Base-by-base conservation (phyloP, 495 filamentous ascomycete species). In the Cryomyces minteri region DNA sequence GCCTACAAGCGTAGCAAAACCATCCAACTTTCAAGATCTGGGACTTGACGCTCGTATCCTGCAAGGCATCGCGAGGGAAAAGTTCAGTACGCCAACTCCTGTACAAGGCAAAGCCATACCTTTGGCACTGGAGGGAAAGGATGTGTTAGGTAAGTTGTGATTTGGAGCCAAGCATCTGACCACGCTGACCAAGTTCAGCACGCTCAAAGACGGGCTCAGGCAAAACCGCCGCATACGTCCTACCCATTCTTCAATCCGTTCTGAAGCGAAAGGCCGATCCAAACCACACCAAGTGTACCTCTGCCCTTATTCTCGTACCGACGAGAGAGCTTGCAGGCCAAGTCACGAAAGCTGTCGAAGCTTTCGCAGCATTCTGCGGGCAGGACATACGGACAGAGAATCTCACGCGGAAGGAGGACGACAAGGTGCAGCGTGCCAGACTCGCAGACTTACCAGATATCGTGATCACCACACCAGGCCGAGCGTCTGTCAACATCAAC, bases 141-240 rank as follows among this genome's bases (percentile, higher is more conserved):
- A 95, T 70, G 79, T 98, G 46, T 63, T 96, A 39, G 84, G 76
- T 75, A 61, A 9, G 8, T 8, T 4, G 2, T 41, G 8, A 4
- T 14, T 29, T 9, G 9, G 34, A 14, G 3, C 34, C 3, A 10
- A 10, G 34, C 34, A 9, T 10, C 9, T 49, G 58, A 40, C 37
- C 8, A 14, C 48, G 39, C 61, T 68, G 44, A 69, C 45, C 41
- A 9, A 41, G 32, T 41, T 31, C 43, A 46, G 77, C 85, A 43
- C 83, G 84, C 51, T 81, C 88, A 38, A 90, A 86, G 62, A 95
- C 88, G 14, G 88, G 88, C 30, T 90, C 86, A 14, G 88, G 90
- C 40, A 98, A 98, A 65, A 98, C 90, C 5, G 82, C 84, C n/a
- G 90, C 90, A 43, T 98, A 98, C 62, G 68, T 94, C n/a, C 71